Percentiles rank a stretch among this genome's conserved stretches.
These are phyloP conservation scores for Gnomoniopsis sp. DNA, from an alignment of 2,329 filamentous ascomycete species.

Conservation along the genomic window DNA sequence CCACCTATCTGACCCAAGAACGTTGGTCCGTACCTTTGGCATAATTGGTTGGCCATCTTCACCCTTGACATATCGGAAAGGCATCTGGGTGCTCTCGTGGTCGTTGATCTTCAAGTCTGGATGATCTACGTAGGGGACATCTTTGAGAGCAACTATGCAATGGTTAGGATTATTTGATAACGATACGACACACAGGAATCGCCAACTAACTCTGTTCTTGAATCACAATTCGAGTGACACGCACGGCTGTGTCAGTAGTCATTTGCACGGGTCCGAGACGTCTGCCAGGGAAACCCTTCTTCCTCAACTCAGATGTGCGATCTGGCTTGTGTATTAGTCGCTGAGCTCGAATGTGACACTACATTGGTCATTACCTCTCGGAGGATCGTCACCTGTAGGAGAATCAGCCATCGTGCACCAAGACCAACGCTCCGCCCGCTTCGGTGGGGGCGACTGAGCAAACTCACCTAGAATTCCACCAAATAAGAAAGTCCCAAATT, in stretches of 20 bases:
- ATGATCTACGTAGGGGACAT: conserved; percentile 80
- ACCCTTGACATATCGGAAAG: conserved; percentile 88
- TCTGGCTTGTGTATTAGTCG: conserved; percentile 51
- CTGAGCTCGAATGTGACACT: neutral
- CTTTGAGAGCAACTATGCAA: conserved; percentile 64
- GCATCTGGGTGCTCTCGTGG: conserved; percentile 95
- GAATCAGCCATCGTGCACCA: conserved; percentile 12
- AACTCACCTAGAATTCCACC: conserved; percentile 85
- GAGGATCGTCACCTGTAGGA: conserved; percentile 81
- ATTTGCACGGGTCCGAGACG: conserved; percentile 91
- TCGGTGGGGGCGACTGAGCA: neutral
- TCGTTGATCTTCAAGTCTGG: conserved; percentile 88
- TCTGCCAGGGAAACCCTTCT: conserved; percentile 86
- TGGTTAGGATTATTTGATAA: conserved; percentile 2
- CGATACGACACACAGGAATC: neutral
- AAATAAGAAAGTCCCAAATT: conserved; percentile 90
- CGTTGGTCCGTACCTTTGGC: conserved; percentile 65
- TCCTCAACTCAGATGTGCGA: conserved; percentile 89
- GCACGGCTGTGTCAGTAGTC: conserved; percentile 96
- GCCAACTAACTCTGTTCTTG: conserved; percentile 70
- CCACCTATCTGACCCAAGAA: neutral
- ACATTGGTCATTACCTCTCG: conserved; percentile 62
- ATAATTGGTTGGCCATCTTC: conserved; percentile 78
- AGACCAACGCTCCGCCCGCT: neutral
- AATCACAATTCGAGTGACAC: conserved; percentile 86